These are phyloP conservation scores for Naematelia aurantialba DNA, from an alignment of 768 basidiomycete species.

Conservation along the genomic window DNA sequence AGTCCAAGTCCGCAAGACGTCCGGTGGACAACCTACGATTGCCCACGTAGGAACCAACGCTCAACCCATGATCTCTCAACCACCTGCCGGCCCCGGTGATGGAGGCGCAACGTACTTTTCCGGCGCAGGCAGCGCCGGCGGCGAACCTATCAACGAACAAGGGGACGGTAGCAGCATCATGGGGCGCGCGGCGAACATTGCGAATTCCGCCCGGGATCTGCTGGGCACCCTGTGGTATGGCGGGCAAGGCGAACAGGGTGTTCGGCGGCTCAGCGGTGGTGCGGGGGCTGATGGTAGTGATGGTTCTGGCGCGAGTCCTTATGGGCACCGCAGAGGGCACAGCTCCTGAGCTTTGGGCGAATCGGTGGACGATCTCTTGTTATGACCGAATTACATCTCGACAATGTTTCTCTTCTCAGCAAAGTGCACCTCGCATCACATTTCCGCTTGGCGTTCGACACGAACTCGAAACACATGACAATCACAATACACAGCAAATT, in stretches of 20 bases:
- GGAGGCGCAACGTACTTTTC: constrained; percentile 28
- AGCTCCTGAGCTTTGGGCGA: background rate
- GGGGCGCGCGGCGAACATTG: constrained; percentile 70
- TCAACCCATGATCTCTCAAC: constrained; percentile 21
- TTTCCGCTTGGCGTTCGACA: no score
- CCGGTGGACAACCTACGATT: constrained; percentile 26
- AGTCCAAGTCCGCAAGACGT: constrained; percentile 1
- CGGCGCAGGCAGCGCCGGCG: constrained; percentile 10
- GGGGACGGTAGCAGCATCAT: constrained; percentile 54
- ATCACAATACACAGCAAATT: no score
- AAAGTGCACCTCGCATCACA: background rate
- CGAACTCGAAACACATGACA: no score
- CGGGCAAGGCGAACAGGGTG: constrained; percentile 16
- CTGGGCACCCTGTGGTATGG: constrained; percentile 62
- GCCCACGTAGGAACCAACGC: constrained; percentile 36
- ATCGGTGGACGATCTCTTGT: background rate
- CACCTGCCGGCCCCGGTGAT: background rate
- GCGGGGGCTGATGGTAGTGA: no score
- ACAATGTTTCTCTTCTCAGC: background rate
- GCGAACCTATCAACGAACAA: constrained; percentile 24
- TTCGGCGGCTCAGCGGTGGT: constrained; percentile 1
- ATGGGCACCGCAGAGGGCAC: background rate
- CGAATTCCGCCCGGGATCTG: constrained; percentile 73
- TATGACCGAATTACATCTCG: background rate
- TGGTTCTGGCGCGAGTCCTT: background rate